These are phyloP conservation scores for Zymoseptoria pseudotritici DNA, from an alignment of 2,329 filamentous ascomycete species.

Conservation along the genomic window DNA sequence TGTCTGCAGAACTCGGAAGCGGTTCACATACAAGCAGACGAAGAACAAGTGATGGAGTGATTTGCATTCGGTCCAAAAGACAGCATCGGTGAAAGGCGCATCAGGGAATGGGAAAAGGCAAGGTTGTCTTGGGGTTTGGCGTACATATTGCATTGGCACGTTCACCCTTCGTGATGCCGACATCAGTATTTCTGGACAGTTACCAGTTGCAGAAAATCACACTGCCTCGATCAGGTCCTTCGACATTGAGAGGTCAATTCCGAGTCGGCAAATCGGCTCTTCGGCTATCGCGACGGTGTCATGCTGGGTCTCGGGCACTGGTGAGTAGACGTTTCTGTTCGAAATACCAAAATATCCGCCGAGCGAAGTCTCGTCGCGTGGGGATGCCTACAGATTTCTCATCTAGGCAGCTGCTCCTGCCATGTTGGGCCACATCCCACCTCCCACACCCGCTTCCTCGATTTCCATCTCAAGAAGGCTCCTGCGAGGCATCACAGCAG, in stretches of 20 bases:
- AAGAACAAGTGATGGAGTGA: slow-evolving; percentile 55
- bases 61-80: background rate
- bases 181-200: background rate
- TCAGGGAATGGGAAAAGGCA: background rate
- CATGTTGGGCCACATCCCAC: background rate
- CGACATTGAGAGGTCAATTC: background rate
- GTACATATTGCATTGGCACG: background rate
- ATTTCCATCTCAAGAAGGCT: background rate
- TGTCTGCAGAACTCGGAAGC: slow-evolving; percentile 54
- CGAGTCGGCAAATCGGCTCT: background rate
- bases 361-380: background rate
- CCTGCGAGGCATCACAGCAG: background rate
- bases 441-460: background rate
- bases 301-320: background rate
- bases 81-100: background rate
- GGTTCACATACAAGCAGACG: slow-evolving; percentile 60
- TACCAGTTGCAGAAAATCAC: background rate
- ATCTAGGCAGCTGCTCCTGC: background rate
- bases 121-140: background rate
- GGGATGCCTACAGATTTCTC: background rate
- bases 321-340: background rate
- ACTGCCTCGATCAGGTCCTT: background rate
- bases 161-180: background rate
- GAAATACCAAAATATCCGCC: background rate
- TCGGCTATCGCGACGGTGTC: background rate